Base-by-base conservation (phyloP, 179 eudicot species). In the Amaranthus tricolor region DNA sequence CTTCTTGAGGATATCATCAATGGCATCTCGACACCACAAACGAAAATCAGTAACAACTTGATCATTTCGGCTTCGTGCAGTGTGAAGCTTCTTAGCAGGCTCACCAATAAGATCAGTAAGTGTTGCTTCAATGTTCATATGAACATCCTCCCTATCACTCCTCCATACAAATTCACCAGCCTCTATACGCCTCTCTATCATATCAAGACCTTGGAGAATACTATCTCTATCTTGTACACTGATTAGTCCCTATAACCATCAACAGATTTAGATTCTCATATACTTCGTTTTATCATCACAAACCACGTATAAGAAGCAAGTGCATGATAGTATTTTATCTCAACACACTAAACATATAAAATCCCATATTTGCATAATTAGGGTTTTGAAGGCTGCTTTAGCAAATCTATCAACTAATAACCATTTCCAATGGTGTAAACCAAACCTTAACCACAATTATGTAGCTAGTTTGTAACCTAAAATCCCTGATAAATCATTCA, bases 91-190 rank as follows among this genome's bases (percentile, higher is more conserved):
- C 86, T 93, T 96, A 20, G 98, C 99, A 75, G 99, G 96, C 73
- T 96, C 99, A 15, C 99, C 99, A 80, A 96, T 88, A 78, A 96
- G 77, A 86, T 96, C 99, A 61, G 98, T 96, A 19, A 96, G 96
- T 8, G 97, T 88, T 17, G 98, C 99, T 84, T 96, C 99, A 80
- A 96, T 96, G 85, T 96, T 96, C 99, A 96, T 96, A 77, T 96
- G 99, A 62, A 96, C 99, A 76, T 96, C 99, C 83, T 96, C 99
- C 79, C 99, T 88, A 70, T 96, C 99, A 62, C 91, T 82, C 82
- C 99, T 90, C 99, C 99, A 96, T 50, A 54, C 82, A 82, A 93
- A 96, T 78, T 96, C 80, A 9, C 99, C 99, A 0, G 82, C 87
- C 77, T 93, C 97, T 73, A 96, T 96, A 68, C 79, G 85, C 61